A percentile compares a stretch with the other conserved stretches of the same genome.
phyloP scores from a whole-genome alignment of 805 yeast species.

The Tetrapisispora taiwanensis region DNA sequence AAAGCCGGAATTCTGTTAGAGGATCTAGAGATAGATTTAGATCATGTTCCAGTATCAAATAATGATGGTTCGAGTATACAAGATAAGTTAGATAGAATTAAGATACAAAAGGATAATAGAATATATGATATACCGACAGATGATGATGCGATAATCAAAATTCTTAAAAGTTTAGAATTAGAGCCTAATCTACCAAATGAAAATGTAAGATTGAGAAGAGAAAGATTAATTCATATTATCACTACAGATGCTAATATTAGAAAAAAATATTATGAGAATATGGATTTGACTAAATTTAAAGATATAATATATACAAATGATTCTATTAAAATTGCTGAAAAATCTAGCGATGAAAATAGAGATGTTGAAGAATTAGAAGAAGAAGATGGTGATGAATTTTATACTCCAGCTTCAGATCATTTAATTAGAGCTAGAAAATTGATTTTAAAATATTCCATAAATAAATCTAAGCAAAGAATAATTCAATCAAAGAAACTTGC shows the following conservation, averaged over 20 bases:
- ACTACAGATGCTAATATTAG: conserved; percentile 25
- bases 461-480: conserved; percentile 36
- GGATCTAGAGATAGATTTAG: conserved; percentile 19
- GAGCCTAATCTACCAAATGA: conserved; percentile 54
- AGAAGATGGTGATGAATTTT: conserved; percentile 59
- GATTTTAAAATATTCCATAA: conserved; percentile 45
- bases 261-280: conserved; percentile 5
- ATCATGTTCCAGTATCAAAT: conserved; percentile 1
- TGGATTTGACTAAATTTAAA: not conserved
- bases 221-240: conserved; percentile 42
- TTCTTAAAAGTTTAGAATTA: conserved; percentile 41
- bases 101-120: conserved; percentile 21
- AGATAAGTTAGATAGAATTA: conserved; percentile 20
- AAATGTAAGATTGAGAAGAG: conserved; percentile 49
- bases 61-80: conserved; percentile 19
- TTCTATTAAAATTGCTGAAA: not conserved
- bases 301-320: too few relatives aligned
- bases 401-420: conserved; percentile 62
- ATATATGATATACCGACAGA: conserved; percentile 44
- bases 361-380: conserved; percentile 17
- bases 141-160: conserved; percentile 50
- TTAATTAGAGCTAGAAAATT: conserved; percentile 42
- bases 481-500: conserved; percentile 25
- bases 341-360: conserved; percentile 7
- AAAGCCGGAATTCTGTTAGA: conserved; percentile 8